Evolutionary conservation across 2,329 filamentous ascomycete genomes (phyloP), one percentile per base, ranked within the genome.

Genomic region (Alternaria brassicae): DNA sequence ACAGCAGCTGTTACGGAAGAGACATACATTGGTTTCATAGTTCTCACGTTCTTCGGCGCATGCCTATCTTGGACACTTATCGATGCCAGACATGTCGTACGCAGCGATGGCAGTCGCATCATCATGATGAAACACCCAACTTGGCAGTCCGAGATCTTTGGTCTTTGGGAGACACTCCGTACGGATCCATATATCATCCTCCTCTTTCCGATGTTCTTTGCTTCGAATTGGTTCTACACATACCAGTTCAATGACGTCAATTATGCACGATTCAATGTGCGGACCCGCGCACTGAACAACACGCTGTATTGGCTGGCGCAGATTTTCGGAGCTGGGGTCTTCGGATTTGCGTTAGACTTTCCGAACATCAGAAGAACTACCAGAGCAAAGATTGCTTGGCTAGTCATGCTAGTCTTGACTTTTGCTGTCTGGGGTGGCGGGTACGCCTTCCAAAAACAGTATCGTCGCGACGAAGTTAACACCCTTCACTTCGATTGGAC

Each of bases 41-140:
- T 93, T n/a, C 85, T 95, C 66, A 93, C 92, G 81, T 82, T 89
- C 50, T 63, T 84, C 36, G 91, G 91, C 39, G 90, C 90, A 56
- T 67, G 87, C 13, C 80, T 95, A 1, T 88, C 90, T 25, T 86
- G 90, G 68, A 82, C 84, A 39, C 84, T 95, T 6, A 86, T 86
- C 72, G 86, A 93, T 70, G 90, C 90, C 44, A 85, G 85, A 64
- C 84, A 86, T 56, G 85, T 96, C 61, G 79, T 90, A 61, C 91
- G 92, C 58, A 82, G 84, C 34, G 91, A 96, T 72, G 91, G 91
- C 56, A 89, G 89, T 41, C 76, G 85, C 53, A 87, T 96, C 70
- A 91, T 95, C 62, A 78, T 92, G 59, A 94, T 93, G 89, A 93
- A 94, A 81, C 90, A 94, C 76, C 92, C 92, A 3, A 90, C 89